Base-by-base conservation (phyloP, 208 protist species). In the Leishmania lainsoni region DNA sequence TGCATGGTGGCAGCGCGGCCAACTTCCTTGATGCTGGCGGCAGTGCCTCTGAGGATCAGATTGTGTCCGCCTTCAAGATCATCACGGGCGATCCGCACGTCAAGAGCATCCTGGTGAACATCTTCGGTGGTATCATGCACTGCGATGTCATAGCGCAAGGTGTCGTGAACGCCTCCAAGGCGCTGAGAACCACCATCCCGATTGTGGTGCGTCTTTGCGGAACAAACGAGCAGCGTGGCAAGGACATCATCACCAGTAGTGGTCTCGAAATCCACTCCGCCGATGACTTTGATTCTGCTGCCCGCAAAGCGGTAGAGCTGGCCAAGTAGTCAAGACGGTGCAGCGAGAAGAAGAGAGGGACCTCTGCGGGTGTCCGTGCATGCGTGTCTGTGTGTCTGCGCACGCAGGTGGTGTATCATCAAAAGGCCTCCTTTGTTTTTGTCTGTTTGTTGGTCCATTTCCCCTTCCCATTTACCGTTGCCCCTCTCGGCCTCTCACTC, bases 21-120 rank as follows among this genome's bases (percentile, higher is more conserved):
- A 99, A 99, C 98, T 99, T 99, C 92, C 95, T 99, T 45, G 99
- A 99, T 80, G 97, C 99, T 61, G 99, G 99, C 84, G 99, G 99
- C 80, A 96, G 94, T 84, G 97, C 97, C 48, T 91, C 85, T 17
- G 92, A 92, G 86, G 90, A 94, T 32, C 97, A 99, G 87, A 99
- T 99, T 76, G 94, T 92, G 26, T 96, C 98, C 48, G 99, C 99
- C 58, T 99, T 99, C 81, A 95, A 98, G 83, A 99, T 99, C 90
- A 97, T 99, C 81, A 98, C 94, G 14, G 83, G 87, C 20, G 99
- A 99, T 87, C 75, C 84, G 74, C 89, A 97, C 59, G 98, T 98
- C 65, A 96, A 96, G 89, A 94, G 95, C 81, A 99, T 99, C 81
- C 93, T 99, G 68, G 98, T 99, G 56, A 99, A 99, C 88, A 99